Evolutionary conservation across 139 green algal genomes (phyloP), one percentile per base, ranked within the genome.

Genomic region (Picochlorum sp.): DNA sequence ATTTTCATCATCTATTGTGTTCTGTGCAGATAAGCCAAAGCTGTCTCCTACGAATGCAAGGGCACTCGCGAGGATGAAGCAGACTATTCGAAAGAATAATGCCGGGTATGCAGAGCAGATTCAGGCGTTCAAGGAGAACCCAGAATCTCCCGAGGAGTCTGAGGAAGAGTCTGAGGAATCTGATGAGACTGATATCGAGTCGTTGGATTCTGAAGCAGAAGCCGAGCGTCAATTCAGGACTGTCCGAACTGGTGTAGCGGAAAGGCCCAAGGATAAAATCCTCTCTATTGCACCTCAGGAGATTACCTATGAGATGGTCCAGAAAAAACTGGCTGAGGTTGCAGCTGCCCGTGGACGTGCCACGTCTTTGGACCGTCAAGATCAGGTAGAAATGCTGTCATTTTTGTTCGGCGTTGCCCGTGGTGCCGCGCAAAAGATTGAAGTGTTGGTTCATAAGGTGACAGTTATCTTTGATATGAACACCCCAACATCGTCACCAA

Each of bases 61-160:
- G 76, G 88, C 94, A 6, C 80, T 98, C 4, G 97, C 95, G 73
- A 88, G 87, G 41, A 96, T 99, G 90, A 87, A 87, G 41, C 94
- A 99, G 79, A 89, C 89, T 37, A 74, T 99, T n/a, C 92, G 92
- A 65, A 98, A 98, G 84, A 85, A 97, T 78, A 91, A 91, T 61
- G 44, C 65, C 3, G 59, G 65, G 18, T 88, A 85, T 24, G 52
- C 63, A 6, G 80, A 88, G 59, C 62, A 82, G 58, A 81, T 92
- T 28, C 65, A 73, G 9, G 73, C 63, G 18, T 77, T 82, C 66
- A 65, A 74, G 52, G 62, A 52, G 23, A 79, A 75, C 21, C 83
- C 73, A 2, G 52, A 52, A 52, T 70, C 64, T 45, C 30, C 50
- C 5, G 47, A 62, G 37, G 9, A 21, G 9, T 60, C 62, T n/a